Conservation (phyloP, 306 rosid species). For the Sphenostylis stenocarpa region DNA sequence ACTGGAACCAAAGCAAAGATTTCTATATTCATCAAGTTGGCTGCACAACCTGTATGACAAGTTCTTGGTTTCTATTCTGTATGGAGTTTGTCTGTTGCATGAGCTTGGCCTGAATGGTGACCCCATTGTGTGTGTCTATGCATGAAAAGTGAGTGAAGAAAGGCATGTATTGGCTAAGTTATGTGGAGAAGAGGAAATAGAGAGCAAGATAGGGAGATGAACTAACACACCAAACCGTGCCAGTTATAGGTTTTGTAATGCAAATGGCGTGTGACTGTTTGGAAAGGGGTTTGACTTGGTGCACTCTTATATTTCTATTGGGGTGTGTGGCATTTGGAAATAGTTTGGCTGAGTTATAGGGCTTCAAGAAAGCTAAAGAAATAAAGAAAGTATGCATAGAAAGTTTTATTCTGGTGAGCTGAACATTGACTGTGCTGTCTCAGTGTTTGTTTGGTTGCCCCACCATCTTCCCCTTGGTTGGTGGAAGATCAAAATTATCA, state of each 20-base stretch:
- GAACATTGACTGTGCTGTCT: conserved; percentile 58
- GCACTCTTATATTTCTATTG: conserved; percentile 30
- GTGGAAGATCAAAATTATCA: conserved; percentile 32
- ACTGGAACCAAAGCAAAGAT: conserved; percentile 46
- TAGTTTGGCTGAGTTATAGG: conserved; percentile 32
- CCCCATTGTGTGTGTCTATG: conserved; percentile 45
- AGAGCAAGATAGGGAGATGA: conserved; percentile 56
- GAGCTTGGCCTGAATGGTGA: conserved; percentile 47
- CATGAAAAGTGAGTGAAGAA: conserved; percentile 40
- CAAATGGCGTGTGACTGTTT: conserved; percentile 32
- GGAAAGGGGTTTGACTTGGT: conserved; percentile 35
- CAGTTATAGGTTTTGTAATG: conserved; percentile 33
- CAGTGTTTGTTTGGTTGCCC: conserved; percentile 73
- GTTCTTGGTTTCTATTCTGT: conserved; percentile 62
- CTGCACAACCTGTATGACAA: conserved; percentile 65
- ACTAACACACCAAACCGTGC: conserved; percentile 80
- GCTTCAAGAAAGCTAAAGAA: conserved; percentile 40
- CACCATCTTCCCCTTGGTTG: conserved; percentile 58
- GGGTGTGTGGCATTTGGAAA: conserved; percentile 18
- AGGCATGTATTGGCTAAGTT: conserved; percentile 30
- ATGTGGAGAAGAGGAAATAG: conserved; percentile 31
- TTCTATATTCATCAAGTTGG: conserved; percentile 50
- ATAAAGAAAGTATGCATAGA: conserved; percentile 1
- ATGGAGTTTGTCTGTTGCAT: conserved; percentile 42
- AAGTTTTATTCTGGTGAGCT: conserved; percentile 63